Conservation (phyloP, 306 rosid species). For the Prosopis cineraria region DNA sequence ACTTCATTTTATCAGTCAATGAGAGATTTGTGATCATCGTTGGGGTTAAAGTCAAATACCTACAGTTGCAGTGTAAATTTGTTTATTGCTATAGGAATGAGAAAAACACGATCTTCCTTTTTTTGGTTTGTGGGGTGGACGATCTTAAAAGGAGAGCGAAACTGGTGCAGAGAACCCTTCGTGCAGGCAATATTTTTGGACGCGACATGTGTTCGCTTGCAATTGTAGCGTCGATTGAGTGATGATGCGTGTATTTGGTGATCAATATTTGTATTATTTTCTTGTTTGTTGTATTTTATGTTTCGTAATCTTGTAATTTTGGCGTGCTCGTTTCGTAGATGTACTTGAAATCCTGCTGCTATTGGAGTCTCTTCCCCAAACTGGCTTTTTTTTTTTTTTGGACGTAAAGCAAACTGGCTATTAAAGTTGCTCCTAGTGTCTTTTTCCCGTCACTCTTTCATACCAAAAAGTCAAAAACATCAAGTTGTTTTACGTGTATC, state of each 20-base stretch:
- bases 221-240: slow-evolving; percentile 29
- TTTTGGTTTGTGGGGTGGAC: neutral
- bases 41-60: slow-evolving; percentile 37
- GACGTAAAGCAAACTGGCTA: no score
- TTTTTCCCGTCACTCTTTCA: neutral
- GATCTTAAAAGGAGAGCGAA: slow-evolving; percentile 28
- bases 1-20: slow-evolving; percentile 22
- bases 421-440: neutral
- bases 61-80: slow-evolving; percentile 48
- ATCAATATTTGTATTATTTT: slow-evolving; percentile 33
- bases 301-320: slow-evolving; percentile 38
- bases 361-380: slow-evolving; percentile 29
- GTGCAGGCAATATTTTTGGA: slow-evolving; percentile 28
- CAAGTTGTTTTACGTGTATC: no score
- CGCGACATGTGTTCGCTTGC: slow-evolving; percentile 40
- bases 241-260: slow-evolving; percentile 43
- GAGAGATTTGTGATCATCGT: slow-evolving; percentile 36
- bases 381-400: no score
- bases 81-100: slow-evolving; percentile 43
- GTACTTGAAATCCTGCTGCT: slow-evolving; percentile 14
- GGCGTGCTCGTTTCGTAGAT: slow-evolving; percentile 9
- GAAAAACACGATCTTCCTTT: slow-evolving; percentile 31
- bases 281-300: slow-evolving; percentile 36
- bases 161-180: slow-evolving; percentile 31
- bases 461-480: neutral